Evolutionary conservation across 108 stramenopile species (phyloP).

Genomic region (Nannochloropsis salina): DNA sequence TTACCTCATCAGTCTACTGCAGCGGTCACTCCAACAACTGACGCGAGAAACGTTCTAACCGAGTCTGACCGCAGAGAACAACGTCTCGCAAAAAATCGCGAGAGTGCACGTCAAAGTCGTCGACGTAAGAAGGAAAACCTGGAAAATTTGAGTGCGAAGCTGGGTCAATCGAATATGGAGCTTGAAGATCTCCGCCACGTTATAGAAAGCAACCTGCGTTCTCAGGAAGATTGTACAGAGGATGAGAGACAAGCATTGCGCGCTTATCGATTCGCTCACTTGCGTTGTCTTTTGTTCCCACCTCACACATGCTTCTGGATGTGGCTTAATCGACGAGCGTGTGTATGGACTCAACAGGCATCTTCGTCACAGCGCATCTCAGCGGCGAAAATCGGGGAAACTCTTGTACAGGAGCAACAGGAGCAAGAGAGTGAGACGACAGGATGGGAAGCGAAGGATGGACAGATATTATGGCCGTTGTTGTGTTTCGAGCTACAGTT

Average conservation of each 20-base stretch:
- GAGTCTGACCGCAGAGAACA: conserved; percentile 62
- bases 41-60: too few species aligned
- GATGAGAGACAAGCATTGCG: neutral
- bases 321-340: neutral
- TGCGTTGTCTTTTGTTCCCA: neutral
- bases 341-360: neutral
- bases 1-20: too few species aligned
- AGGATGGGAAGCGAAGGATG: neutral
- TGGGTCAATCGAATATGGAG: conserved; percentile 40
- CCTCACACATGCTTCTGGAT: neutral
- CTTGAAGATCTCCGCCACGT: conserved; percentile 28
- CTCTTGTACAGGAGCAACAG: neutral
- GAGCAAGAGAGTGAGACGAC: neutral
- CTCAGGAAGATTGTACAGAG: neutral
- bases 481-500: conserved; percentile 81
- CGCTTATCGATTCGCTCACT: neutral
- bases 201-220: neutral
- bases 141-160: conserved; percentile 75
- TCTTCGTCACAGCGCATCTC: neutral
- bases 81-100: conserved; percentile 84
- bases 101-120: conserved; percentile 81
- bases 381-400: neutral
- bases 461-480: conserved; percentile 73
- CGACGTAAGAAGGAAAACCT: conserved; percentile 84
- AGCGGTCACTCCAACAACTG: too few species aligned